Base-by-base conservation (phyloP, 352 stramenopile species). In the Phytophthora syringae region DNA sequence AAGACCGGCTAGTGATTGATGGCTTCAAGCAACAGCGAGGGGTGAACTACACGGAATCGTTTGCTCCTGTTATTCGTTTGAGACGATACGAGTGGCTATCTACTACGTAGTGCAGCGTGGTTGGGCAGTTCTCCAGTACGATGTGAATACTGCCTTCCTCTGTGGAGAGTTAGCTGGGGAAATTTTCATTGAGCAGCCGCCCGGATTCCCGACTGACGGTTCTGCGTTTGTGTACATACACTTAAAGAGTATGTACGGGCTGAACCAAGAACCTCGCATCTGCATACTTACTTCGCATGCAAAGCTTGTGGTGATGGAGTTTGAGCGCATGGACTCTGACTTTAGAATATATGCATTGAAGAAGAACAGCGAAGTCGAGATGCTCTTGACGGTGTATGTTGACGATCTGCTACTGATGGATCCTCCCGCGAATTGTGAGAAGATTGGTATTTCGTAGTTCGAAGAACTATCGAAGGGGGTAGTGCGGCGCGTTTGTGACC, bases 21-120 rank as follows among this genome's bases (percentile, higher is more conserved):
- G 60, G 60, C 3, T 68, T 62, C 28, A 64, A 66, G 24, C 66
- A 70, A 32, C 7, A 58, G 27, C 44, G 34, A 21, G 60, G 66
- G 13, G 25, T 70, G 11, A 56, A 62, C 49, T 70, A 70, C 54
- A 39, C 5, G 0, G 49, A 67, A 10, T 71, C 61, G 2, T 75
- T 44, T 13, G 42, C 66, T 22, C 66, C 60, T 16, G 53, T 70
- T 3, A 61, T 68, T 4, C 12, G 64, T 72, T 72, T 27, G 64
- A 66, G 20, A 63, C 43, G 0, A 62, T 72, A 2, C 32, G 55
- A 18, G 43, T 39, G 0, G 55, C 56, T 18, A 55, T 67, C 5
- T 60, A 51, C 37, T 60, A 52, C 24, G 28, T 24, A 9, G n/a
- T 45, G 40, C 20, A 61, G 30, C 9, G 30, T 12, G 30, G 43